Percentiles rank a stretch among this genome's conserved stretches.
Evolutionary conservation across 495 filamentous ascomycete genomes (phyloP).

Genomic region (Platismatia glauca): DNA sequence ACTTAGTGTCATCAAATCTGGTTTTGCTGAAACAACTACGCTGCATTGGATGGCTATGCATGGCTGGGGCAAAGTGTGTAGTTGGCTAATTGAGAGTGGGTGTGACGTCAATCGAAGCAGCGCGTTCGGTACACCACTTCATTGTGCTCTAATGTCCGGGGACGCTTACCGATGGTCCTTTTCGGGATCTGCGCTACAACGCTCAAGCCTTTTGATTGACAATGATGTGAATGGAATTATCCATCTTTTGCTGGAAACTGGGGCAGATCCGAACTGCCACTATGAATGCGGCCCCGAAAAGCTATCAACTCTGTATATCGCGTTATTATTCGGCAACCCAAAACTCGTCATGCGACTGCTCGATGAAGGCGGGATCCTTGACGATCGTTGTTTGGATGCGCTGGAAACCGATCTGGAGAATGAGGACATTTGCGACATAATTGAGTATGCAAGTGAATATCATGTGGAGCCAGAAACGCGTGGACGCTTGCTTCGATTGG

Average conservation of each 20-base stretch:
- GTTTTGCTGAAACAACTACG: background rate
- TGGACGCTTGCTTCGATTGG: background rate
- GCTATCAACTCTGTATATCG: background rate
- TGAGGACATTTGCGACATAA: background rate
- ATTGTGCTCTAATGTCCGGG: slow-evolving; percentile 7
- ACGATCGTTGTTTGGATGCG: background rate
- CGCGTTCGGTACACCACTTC: slow-evolving; percentile 18
- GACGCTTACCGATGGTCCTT: background rate
- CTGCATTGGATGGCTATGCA: slow-evolving; percentile 17
- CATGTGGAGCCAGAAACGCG: background rate
- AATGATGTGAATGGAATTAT: slow-evolving; percentile 1
- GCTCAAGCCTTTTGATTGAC: too few species aligned
- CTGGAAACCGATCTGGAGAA: background rate
- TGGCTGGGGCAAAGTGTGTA: background rate
- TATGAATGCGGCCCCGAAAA: background rate
- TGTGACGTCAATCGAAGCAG: slow-evolving; percentile 12
- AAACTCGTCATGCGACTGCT: background rate
- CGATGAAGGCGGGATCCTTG: background rate
- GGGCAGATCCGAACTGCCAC: slow-evolving; percentile 10
- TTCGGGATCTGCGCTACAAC: too few species aligned
- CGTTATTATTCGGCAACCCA: background rate
- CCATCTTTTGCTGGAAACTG: slow-evolving; percentile 8
- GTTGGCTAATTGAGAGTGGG: slow-evolving; percentile 4
- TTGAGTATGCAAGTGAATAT: background rate
- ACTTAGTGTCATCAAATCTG: background rate